Conservation (phyloP, 768 basidiomycete species). For the Lepiota brunneoincarnata region DNA sequence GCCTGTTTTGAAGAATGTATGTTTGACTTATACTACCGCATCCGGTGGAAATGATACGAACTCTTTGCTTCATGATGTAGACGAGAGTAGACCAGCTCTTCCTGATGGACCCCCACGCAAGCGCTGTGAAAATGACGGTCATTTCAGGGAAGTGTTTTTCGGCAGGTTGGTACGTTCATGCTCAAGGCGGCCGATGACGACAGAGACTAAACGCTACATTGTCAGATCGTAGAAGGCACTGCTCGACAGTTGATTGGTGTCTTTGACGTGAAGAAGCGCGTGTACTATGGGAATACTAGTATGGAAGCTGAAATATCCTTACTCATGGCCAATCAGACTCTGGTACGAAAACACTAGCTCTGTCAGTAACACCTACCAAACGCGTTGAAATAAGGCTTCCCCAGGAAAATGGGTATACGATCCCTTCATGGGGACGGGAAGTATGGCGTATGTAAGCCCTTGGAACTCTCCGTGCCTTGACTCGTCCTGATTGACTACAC, state of each 20-base stretch:
- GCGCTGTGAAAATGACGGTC: conserved; percentile 60
- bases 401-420: conserved; percentile 94
- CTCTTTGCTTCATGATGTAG: conserved; percentile 32
- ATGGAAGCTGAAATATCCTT: conserved; percentile 98
- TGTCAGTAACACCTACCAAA: neutral
- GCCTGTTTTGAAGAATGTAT: conserved; percentile 87
- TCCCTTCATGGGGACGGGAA: conserved; percentile 93
- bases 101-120: conserved; percentile 37
- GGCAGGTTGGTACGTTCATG: conserved; percentile 75
- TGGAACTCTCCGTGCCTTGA: neutral
- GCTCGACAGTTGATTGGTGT: conserved; percentile 65
- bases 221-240: conserved; percentile 55
- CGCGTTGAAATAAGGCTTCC: conserved; percentile 51
- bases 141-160: conserved; percentile 72
- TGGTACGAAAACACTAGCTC: conserved; percentile 43
- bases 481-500: neutral
- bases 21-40: conserved; percentile 19
- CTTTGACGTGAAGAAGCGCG: conserved; percentile 88
- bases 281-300: conserved; percentile 92
- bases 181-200: neutral
- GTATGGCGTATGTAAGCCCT: conserved; percentile 75
- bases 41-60: neutral
- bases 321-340: conserved; percentile 93
- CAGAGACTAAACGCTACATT: neutral
- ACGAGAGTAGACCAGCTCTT: conserved; percentile 29